A percentile compares a stretch with the other conserved stretches of the same genome.
Evolutionary conservation across 352 stramenopile genomes (phyloP).

Genomic region (Phytophthora litchii): DNA sequence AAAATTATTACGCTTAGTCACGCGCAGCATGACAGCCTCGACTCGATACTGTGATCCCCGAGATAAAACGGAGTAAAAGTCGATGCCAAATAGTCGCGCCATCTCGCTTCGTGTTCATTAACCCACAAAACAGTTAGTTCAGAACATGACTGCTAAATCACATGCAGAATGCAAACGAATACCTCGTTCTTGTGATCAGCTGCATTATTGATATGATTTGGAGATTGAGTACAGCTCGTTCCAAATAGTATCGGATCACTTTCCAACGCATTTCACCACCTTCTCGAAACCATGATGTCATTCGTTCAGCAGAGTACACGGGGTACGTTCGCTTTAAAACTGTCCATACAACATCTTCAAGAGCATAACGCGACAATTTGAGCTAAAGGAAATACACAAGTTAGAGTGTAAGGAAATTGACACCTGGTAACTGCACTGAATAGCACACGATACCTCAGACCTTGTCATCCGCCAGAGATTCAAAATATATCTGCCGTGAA

Average conservation of each 20-base stretch:
- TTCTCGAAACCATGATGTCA: constrained; percentile 66
- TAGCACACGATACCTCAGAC: constrained; percentile 61
- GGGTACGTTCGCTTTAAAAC: constrained; percentile 73
- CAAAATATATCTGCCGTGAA: constrained; percentile 90
- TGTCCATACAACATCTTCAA: constrained; percentile 77
- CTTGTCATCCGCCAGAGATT: constrained; percentile 92
- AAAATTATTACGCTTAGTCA: constrained; percentile 91
- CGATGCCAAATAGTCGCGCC: constrained; percentile 93
- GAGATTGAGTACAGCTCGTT: constrained; percentile 65
- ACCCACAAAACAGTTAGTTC: constrained; percentile 2
- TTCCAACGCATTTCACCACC: constrained; percentile 51
- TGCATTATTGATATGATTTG: constrained; percentile 85
- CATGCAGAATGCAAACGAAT: background rate
- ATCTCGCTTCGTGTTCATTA: constrained; percentile 72
- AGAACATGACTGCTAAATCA: background rate
- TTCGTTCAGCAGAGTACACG: constrained; percentile 55
- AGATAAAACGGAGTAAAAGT: constrained; percentile 94
- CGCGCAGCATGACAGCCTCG: constrained; percentile 92
- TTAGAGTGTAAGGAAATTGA: background rate
- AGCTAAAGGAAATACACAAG: constrained; percentile 46
- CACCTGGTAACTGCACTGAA: background rate
- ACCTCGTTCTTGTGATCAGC: constrained; percentile 84
- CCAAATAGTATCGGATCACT: constrained; percentile 59
- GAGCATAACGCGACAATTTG: constrained; percentile 82
- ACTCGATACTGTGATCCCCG: constrained; percentile 94